A percentile compares a stretch with the other conserved stretches of the same genome.
These are phyloP conservation scores for Aquilaria agallochum DNA, from an alignment of 441 rosid species.

Conservation along the genomic window DNA sequence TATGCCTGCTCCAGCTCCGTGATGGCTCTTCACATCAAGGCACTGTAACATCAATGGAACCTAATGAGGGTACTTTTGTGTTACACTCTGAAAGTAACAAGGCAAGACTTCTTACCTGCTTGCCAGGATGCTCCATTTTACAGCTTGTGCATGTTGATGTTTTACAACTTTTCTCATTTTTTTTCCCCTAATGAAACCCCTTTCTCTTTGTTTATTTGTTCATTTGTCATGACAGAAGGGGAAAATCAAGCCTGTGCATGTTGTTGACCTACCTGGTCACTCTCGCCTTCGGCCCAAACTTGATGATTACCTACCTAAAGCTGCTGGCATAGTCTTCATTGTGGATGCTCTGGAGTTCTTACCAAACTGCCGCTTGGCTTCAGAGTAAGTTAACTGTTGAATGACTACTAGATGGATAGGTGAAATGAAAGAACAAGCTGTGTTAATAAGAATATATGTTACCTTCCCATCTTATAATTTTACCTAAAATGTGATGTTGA, in stretches of 20 bases:
- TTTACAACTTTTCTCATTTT: constrained; percentile 1
- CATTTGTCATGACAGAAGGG: constrained; percentile 43
- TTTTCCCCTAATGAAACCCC: constrained; percentile 3
- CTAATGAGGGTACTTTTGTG: constrained; percentile 72
- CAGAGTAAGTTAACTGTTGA: constrained; percentile 50
- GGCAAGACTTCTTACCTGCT: constrained; percentile 32
- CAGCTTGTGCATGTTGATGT: not conserved
- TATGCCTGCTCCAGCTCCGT: constrained; percentile 54
- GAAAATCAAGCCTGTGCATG: constrained; percentile 67
- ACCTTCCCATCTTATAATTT: not conserved
- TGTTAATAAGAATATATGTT: not conserved
- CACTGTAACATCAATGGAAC: constrained; percentile 88
- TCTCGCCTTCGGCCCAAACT: constrained; percentile 76
- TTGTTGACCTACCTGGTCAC: constrained; percentile 95
- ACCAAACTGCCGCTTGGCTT: constrained; percentile 57
- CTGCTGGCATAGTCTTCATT: constrained; percentile 80
- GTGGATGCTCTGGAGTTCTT: constrained; percentile 89
- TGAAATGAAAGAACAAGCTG: too few species aligned
- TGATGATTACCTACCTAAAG: constrained; percentile 76
- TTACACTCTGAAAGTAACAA: constrained; percentile 58
- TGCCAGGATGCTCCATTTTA: constrained; percentile 12
- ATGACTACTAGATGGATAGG: constrained; percentile 1
- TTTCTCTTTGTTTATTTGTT: not conserved
- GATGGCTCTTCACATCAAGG: constrained; percentile 88
- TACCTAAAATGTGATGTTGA: not conserved